These are phyloP conservation scores for Oehlia diaphana DNA, from an alignment of 192 early-diverging fungal species.

Conservation along the genomic window DNA sequence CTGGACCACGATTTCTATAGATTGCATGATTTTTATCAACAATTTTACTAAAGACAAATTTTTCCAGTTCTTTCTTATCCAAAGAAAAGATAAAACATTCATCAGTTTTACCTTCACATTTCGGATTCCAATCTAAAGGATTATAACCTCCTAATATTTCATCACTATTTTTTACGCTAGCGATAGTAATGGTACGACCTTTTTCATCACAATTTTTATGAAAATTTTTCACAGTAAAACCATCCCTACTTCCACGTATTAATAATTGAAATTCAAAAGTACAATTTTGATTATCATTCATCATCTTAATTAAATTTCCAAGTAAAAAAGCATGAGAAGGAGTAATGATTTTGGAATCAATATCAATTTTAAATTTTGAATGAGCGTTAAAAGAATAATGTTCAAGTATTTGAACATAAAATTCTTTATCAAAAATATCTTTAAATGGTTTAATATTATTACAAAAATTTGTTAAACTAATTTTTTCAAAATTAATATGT, in stretches of 20 bases:
- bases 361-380: not conserved
- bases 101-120: not conserved
- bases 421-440: not conserved
- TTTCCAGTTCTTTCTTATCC: not conserved
- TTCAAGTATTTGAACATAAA: not conserved
- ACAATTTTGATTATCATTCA: not conserved
- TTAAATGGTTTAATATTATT: not conserved
- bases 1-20: not conserved
- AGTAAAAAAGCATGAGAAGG: not conserved
- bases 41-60: not conserved
- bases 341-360: not conserved
- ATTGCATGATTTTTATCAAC: not conserved
- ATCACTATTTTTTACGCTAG: constrained; percentile 16
- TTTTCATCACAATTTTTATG: constrained; percentile 24
- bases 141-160: constrained; percentile 36
- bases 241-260: constrained; percentile 16
- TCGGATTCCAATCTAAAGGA: constrained; percentile 26
- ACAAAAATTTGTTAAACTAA: not conserved
- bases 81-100: constrained; percentile 5
- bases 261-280: constrained; percentile 1
- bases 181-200: constrained; percentile 27
- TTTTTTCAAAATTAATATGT: not conserved
- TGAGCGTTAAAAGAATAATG: not conserved
- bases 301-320: not conserved
- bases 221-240: not conserved